Evolutionary conservation across 352 stramenopile genomes (phyloP), one percentile per base, ranked within the genome.

Genomic region (Globisporangium megalacanthum): DNA sequence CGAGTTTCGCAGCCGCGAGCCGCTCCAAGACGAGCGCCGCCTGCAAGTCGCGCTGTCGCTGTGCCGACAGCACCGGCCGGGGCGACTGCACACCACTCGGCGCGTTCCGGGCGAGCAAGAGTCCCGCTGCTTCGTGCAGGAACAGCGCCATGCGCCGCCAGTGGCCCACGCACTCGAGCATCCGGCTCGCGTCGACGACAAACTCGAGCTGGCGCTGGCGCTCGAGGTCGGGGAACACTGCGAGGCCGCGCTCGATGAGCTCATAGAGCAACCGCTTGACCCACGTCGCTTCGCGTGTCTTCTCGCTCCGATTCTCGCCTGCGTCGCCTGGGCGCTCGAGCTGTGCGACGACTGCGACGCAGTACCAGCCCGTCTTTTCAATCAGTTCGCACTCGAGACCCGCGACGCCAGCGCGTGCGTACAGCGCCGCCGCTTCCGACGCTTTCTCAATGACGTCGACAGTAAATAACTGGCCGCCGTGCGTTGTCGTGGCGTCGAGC

Each of bases 371-470:
- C 6, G 91, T 54, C 46, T 86, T 79, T 49, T 88, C 68, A 22
- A 95, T 71, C 2, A 95, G 52, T 37, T 83, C 41, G 52, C 75
- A 83, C 59, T 93, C 83, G n/a, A 95, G 73, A 31, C 87, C 81
- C 14, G 33, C 66, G 42, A 79, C 83, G 25, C 81, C 75, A 5
- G 77, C 79, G 31, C 76, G 79, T 1, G 78, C 72, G 60, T 95
- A 95, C 52, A 89, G 62, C 8, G 64, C 56, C 14, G 89, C 58
- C 0, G 85, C 83, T 39, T 95, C 85, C 0, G 83, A 92, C 0
- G 78, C 69, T 58, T 90, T 89, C 35, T 95, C 85, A 39, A 92
- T 69, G 19, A 95, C 65, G 60, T 92, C 83, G 22, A 88, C 66
- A 14, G 73, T 64, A 20, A 93, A 85, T 29, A 29, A 29, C 45